Conservation (phyloP, 306 rosid species). For the Nissolia schottii region DNA sequence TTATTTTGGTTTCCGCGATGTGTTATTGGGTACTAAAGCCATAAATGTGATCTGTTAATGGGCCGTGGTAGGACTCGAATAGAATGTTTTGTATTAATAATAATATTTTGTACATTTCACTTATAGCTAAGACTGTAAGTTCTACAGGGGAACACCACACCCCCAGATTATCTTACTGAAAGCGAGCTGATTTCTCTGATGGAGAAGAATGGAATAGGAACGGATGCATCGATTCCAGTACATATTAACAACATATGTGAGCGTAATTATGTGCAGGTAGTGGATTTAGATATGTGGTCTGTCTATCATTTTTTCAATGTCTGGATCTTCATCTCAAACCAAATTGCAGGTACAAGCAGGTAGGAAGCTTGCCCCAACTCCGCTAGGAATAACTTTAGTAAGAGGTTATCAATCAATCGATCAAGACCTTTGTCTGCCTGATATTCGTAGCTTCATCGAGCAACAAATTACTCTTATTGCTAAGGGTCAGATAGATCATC, state of each 20-base stretch:
- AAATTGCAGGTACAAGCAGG: slow-evolving; percentile 87
- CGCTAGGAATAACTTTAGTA: slow-evolving; percentile 78
- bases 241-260: slow-evolving; percentile 97
- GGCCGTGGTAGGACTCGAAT: background rate
- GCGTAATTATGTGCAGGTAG: slow-evolving; percentile 96
- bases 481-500: slow-evolving; percentile 81
- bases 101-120: slow-evolving; percentile 3
- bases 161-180: slow-evolving; percentile 92
- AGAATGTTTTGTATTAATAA: background rate
- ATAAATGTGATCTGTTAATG: background rate
- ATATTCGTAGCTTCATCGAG: slow-evolving; percentile 97
- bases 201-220: slow-evolving; percentile 97
- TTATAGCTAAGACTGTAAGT: slow-evolving; percentile 22
- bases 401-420: slow-evolving; percentile 96
- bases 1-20: background rate
- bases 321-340: slow-evolving; percentile 25
- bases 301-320: slow-evolving; percentile 11
- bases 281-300: slow-evolving; percentile 9
- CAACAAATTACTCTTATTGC: slow-evolving; percentile 94
- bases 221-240: slow-evolving; percentile 94
- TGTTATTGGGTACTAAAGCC: background rate
- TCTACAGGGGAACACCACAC: slow-evolving; percentile 72
- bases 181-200: slow-evolving; percentile 94
- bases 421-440: slow-evolving; percentile 97
- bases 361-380: slow-evolving; percentile 82